Base-by-base conservation (phyloP, 2,329 filamentous ascomycete genomes). In the Colletotrichum acutatum region DNA sequence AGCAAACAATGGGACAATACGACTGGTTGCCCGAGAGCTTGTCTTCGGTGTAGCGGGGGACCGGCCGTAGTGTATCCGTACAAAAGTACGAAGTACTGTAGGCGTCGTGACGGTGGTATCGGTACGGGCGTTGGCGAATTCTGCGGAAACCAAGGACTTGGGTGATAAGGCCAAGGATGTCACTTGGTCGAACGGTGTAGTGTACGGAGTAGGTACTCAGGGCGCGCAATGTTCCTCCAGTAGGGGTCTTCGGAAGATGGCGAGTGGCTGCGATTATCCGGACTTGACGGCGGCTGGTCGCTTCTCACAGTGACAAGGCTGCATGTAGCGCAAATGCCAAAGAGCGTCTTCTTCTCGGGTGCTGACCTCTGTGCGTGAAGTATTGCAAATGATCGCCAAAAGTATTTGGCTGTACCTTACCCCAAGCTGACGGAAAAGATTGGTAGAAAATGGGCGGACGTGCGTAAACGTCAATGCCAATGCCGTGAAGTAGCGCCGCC, bases 401-500 rank as follows among this genome's bases (percentile, higher is more conserved):
- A 22, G 16, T 19, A 42, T 42, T 19, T 49, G 26, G 59, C 12
- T 61, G 37, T 61, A 61, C 59, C 32, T 8, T 59, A 32, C 19
- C 42, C 57, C 26, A 32, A 34, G 28, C 60, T 56, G 62, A 56
- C 52, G 37, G 22, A 19, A 37, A 58, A 30, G 58, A 61, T 37
- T 68, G 64, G 64, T 26, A 53, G 65, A 32, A n/a, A 12, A 56
- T 57, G 58, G 30, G 30, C 37, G 65, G 32, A 28, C 68, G 49
- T 67, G 66, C 69, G 69, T 49, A 56, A 66, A 71, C 19, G 68
- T 66, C 68, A 71, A 71, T 66, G 68, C 68, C 56, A 70, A 65
- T 54, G 56, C 57, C 34, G 69, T 68, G 53, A 62, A 28, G 69
- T 59, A 62, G 66, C 28, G 37, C 37, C 24, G 26, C 59, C 53